Evolutionary conservation across 2,329 filamentous ascomycete species (phyloP).

Genomic region (Botrytis squamosa): DNA sequence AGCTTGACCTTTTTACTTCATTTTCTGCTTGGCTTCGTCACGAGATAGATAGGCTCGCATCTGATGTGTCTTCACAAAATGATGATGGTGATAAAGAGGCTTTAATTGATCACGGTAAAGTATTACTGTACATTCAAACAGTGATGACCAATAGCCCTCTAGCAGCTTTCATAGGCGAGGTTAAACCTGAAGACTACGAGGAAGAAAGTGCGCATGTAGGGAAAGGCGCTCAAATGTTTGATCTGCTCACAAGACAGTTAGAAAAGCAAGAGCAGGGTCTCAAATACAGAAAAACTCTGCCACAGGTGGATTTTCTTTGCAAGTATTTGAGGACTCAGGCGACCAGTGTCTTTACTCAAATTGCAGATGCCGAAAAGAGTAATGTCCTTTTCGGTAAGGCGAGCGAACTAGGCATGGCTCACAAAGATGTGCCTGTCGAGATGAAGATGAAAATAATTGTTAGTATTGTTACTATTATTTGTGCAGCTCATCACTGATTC

Average conservation of each 20-base stretch:
- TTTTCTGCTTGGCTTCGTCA: conserved; percentile 85
- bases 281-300: conserved; percentile 50
- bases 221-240: conserved; percentile 47
- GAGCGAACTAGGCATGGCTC: conserved; percentile 27
- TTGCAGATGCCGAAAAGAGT: conserved; percentile 67
- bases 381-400: conserved; percentile 65
- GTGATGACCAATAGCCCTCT: conserved; percentile 67
- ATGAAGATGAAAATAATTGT: conserved; percentile 35
- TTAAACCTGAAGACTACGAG: conserved; percentile 51
- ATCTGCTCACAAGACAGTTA: conserved; percentile 44
- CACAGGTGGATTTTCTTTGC: conserved; percentile 63
- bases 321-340: conserved; percentile 58
- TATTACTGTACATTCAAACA: conserved; percentile 74
- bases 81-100: conserved; percentile 80
- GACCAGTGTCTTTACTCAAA: conserved; percentile 60
- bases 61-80: conserved; percentile 55
- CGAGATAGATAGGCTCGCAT: conserved; percentile 75
- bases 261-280: conserved; percentile 34
- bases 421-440: conserved; percentile 30
- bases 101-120: conserved; percentile 68
- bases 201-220: conserved; percentile 47
- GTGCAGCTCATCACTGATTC: conserved; percentile 3
- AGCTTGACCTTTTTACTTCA: conserved; percentile 71
- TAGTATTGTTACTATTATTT: conserved; percentile 10
- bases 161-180: conserved; percentile 56